A percentile compares a stretch with the other conserved stretches of the same genome.
Conservation (phyloP, 1,139 yeast genomes). For the Candida neerlandica region DNA sequence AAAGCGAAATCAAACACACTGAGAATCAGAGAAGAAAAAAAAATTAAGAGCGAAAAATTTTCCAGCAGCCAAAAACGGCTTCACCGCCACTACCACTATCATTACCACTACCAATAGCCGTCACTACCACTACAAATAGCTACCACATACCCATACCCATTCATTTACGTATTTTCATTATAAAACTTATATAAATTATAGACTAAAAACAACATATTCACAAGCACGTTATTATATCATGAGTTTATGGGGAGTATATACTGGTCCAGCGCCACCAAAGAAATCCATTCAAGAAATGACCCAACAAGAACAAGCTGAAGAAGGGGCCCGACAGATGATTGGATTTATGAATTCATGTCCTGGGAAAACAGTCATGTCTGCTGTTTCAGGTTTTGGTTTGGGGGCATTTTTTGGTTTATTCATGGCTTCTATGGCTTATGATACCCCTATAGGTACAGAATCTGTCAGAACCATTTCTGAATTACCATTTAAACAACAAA, state of each 20-base stretch:
- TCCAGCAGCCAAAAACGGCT: too few species aligned
- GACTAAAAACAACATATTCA: neutral
- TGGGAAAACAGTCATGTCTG: constrained; percentile 89
- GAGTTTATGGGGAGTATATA: constrained; percentile 24
- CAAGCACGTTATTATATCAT: constrained; percentile 4
- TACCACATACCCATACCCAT: too few species aligned
- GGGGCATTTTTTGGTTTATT: constrained; percentile 97
- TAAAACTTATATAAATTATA: too few species aligned
- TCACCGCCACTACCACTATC: too few species aligned
- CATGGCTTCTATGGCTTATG: constrained; percentile 93
- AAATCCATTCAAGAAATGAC: constrained; percentile 71
- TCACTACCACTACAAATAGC: too few species aligned
- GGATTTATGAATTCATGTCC: constrained; percentile 91
- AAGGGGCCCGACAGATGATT: constrained; percentile 85
- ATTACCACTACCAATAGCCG: too few species aligned
- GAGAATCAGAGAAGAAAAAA: neutral
- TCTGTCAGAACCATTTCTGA: constrained; percentile 65
- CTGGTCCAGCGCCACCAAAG: constrained; percentile 23
- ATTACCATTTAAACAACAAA: constrained; percentile 88
- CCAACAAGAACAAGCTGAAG: constrained; percentile 90
- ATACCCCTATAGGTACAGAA: constrained; percentile 70
- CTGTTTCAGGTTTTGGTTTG: constrained; percentile 90
- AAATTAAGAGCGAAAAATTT: neutral
- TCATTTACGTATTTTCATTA: too few species aligned
- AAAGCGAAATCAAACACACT: neutral